phyloP scores from a whole-genome alignment of 352 stramenopile genomes.

The Aphanomyces euteiches region DNA sequence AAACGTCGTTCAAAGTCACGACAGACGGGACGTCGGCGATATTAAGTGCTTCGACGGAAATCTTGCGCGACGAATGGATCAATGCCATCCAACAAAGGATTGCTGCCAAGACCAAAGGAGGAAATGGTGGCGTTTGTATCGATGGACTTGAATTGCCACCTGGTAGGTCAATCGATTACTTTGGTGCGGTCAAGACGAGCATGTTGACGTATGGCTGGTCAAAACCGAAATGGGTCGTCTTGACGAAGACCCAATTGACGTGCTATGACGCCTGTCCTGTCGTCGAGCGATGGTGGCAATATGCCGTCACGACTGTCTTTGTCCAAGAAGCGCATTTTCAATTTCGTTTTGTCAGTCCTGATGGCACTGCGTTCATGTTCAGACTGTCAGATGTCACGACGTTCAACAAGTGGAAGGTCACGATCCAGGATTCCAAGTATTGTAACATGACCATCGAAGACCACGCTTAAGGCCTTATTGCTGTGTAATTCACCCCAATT shows the following conservation, averaged over 20 bases:
- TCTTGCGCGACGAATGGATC: slow-evolving; percentile 66
- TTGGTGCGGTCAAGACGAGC: slow-evolving; percentile 62
- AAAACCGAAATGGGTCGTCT: slow-evolving; percentile 4
- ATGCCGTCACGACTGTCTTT: neutral
- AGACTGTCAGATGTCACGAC: neutral
- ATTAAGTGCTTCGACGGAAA: slow-evolving; percentile 58
- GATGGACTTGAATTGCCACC: neutral
- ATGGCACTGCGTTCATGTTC: slow-evolving; percentile 5
- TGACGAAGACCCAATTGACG: neutral
- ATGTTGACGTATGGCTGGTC: slow-evolving; percentile 12
- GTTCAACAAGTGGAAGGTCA: neutral
- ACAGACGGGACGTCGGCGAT: neutral
- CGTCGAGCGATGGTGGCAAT: neutral
- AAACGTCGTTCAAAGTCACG: neutral
- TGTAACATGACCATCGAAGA: neutral
- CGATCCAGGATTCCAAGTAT: neutral
- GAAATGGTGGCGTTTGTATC: too few relatives aligned
- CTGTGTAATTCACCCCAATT: neutral
- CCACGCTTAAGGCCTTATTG: neutral
- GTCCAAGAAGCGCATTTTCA: neutral
- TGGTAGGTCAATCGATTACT: slow-evolving; percentile 59
- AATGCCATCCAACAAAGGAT: slow-evolving; percentile 23
- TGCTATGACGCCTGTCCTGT: neutral
- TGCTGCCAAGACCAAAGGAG: neutral
- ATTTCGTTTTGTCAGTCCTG: slow-evolving; percentile 8